Conservation (phyloP, 2,329 filamentous ascomycete species). For the Tolypocladium sp. region DNA sequence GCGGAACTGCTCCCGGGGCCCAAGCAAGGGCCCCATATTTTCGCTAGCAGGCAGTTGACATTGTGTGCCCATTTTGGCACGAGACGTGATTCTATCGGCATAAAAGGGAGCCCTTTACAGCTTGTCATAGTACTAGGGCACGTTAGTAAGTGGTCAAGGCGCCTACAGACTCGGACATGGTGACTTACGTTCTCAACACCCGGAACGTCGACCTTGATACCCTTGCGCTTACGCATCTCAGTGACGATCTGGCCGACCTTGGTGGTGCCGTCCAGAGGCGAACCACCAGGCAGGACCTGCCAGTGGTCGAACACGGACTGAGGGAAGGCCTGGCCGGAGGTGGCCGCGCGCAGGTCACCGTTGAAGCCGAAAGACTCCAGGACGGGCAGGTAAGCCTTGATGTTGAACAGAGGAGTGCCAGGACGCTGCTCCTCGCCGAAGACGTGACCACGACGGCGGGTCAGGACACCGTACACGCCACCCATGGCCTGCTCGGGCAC, state of each 20-base stretch:
- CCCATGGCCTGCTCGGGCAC: slow-evolving; percentile 98
- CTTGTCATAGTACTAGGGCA: slow-evolving; percentile 88
- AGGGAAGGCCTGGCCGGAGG: slow-evolving; percentile 96
- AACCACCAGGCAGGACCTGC: slow-evolving; percentile 92
- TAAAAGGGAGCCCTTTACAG: slow-evolving; percentile 57
- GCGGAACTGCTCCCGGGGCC: slow-evolving; percentile 11
- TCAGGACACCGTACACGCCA: slow-evolving; percentile 99
- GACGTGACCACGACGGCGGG: slow-evolving; percentile 96
- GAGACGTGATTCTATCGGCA: slow-evolving; percentile 35
- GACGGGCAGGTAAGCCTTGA: slow-evolving; percentile 95
- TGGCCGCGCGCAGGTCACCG: slow-evolving; percentile 86
- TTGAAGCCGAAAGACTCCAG: slow-evolving; percentile 99
- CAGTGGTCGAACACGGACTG: slow-evolving; percentile 99
- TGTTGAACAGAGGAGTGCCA: slow-evolving; percentile 97
- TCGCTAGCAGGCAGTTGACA: slow-evolving; percentile 29
- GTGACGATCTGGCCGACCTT: slow-evolving; percentile 78
- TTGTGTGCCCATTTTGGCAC: slow-evolving; percentile 31
- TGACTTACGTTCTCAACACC: slow-evolving; percentile 87
- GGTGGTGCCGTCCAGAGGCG: slow-evolving; percentile 71
- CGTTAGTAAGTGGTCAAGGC: slow-evolving; percentile 11
- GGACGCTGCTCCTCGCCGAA: slow-evolving; percentile 97
- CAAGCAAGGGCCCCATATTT: slow-evolving; percentile 18
- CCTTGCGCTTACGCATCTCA: slow-evolving; percentile 98
- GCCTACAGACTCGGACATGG: neutral
- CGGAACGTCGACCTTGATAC: slow-evolving; percentile 93